Conservation (phyloP, 257 asterid species). For the Gynochthodes officinalis region DNA sequence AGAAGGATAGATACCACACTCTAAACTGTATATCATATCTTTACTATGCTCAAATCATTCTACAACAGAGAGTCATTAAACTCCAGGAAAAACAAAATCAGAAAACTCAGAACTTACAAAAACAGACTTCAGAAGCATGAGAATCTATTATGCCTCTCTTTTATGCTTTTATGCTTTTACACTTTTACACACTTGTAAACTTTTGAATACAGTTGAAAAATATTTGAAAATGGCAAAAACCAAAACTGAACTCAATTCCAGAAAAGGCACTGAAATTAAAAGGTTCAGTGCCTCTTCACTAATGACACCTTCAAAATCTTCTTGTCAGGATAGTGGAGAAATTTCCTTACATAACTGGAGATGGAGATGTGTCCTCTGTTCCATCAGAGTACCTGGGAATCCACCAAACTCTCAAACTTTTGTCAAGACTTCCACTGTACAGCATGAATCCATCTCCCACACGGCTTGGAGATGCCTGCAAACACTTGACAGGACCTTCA, state of each 20-base stretch:
- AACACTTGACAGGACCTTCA: constrained; percentile 73
- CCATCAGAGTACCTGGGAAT: constrained; percentile 37
- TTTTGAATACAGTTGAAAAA: background rate
- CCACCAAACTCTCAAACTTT: constrained; percentile 84
- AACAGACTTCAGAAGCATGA: background rate
- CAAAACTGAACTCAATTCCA: background rate
- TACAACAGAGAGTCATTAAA: background rate
- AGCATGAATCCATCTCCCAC: constrained; percentile 77
- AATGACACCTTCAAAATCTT: background rate
- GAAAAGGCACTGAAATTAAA: constrained; percentile 8
- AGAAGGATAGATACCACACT: background rate
- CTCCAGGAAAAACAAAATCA: background rate
- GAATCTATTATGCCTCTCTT: background rate
- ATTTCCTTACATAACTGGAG: background rate
- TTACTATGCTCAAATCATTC: background rate
- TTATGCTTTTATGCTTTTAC: background rate
- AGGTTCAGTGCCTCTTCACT: background rate
- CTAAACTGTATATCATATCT: background rate
- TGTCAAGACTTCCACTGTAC: constrained; percentile 82
- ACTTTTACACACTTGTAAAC: constrained; percentile 2
- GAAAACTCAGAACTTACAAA: background rate
- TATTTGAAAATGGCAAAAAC: background rate
- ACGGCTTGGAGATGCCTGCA: constrained; percentile 53
- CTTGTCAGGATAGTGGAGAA: background rate
- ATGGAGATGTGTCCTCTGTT: constrained; percentile 3